Evolutionary conservation across 176 grass and related monocot genomes (phyloP).

Genomic region (Chloris gayana): DNA sequence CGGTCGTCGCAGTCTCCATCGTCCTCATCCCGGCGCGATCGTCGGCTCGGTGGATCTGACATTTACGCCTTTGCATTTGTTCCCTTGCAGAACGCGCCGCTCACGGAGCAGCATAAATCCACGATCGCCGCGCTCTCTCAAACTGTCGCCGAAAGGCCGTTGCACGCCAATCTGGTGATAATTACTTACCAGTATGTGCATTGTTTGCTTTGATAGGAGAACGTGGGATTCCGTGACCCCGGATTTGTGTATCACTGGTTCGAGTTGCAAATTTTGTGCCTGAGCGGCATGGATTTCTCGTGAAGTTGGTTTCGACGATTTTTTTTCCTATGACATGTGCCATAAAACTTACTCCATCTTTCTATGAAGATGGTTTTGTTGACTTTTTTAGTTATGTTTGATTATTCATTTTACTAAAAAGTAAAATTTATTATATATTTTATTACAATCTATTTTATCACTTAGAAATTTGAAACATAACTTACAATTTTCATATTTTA

Average conservation of each 20-base stretch:
- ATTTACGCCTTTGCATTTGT: conserved; percentile 2
- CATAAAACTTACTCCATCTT: no score
- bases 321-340: no score
- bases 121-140: conserved; percentile 87
- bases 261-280: no score
- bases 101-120: conserved; percentile 85
- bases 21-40: not conserved
- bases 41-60: conserved; percentile 53
- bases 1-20: not conserved
- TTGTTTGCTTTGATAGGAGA: not conserved
- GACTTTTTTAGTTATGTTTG: no score
- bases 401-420: no score
- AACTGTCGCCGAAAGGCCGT: conserved; percentile 71
- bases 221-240: not conserved
- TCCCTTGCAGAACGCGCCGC: conserved; percentile 69
- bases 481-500: no score
- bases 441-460: no score
- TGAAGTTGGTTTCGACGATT: conserved; percentile 12
- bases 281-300: not conserved
- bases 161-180: conserved; percentile 72
- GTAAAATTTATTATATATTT: no score
- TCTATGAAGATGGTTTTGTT: no score
- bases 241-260: no score
- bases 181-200: not conserved
- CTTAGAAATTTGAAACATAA: no score